Evolutionary conservation across 331 rosid genomes (phyloP).

Genomic region (Erythrophleum ivorense): DNA sequence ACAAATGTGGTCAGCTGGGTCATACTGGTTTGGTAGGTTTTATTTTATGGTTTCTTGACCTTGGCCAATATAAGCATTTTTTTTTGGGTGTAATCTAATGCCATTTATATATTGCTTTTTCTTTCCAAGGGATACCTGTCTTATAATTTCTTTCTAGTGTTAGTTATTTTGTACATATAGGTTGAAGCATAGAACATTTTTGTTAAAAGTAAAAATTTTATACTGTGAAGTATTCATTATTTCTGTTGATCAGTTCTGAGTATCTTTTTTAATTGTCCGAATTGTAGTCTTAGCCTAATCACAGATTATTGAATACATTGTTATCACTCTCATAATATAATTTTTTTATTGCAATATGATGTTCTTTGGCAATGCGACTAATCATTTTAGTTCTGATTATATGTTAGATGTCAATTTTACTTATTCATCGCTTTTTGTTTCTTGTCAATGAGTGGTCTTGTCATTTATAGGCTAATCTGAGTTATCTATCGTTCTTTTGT

Average conservation of each 20-base stretch:
- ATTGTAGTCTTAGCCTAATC: not conserved
- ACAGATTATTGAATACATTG: not conserved
- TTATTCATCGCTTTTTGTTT: too few species aligned
- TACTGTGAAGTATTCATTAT: not conserved
- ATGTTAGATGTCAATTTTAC: not conserved
- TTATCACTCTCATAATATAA: too few species aligned
- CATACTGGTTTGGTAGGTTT: too few species aligned
- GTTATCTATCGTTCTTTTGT: not conserved
- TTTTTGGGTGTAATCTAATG: not conserved
- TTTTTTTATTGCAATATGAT: not conserved
- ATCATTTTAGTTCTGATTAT: not conserved
- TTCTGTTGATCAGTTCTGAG: not conserved
- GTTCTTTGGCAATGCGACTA: not conserved
- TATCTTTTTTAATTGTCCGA: not conserved
- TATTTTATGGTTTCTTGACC: too few species aligned
- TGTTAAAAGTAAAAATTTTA: not conserved
- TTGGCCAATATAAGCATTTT: too few species aligned
- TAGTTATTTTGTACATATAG: too few species aligned
- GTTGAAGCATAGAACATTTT: too few species aligned
- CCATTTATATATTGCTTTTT: not conserved
- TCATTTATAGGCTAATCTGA: not conserved
- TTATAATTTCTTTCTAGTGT: too few species aligned
- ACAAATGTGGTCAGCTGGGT: too few species aligned
- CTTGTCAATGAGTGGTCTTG: not conserved
- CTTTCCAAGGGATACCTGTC: not conserved